These are phyloP conservation scores for Dipodascopsis tothii DNA, from an alignment of 805 yeast species.

Conservation along the genomic window DNA sequence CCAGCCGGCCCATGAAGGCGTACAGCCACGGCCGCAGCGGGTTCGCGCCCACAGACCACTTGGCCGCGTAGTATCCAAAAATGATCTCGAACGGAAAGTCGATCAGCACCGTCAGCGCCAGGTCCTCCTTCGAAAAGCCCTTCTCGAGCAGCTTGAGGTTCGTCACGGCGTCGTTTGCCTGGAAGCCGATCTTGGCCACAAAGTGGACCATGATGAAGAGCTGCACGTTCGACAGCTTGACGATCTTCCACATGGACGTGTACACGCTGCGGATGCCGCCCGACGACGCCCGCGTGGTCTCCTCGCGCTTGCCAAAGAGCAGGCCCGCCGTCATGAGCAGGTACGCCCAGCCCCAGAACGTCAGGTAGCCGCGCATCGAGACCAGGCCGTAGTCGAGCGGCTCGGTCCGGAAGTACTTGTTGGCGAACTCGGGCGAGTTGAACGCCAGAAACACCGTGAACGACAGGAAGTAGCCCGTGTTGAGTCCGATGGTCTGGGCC, in stretches of 20 bases:
- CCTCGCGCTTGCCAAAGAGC: constrained; percentile 58
- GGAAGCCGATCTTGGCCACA: constrained; percentile 83
- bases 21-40: constrained; percentile 82
- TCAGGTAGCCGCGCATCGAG: constrained; percentile 65
- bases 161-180: constrained; percentile 92
- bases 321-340: constrained; percentile 58
- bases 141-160: constrained; percentile 82
- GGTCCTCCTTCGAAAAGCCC: constrained; percentile 87
- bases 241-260: constrained; percentile 33
- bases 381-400: constrained; percentile 63
- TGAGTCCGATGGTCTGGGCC: constrained; percentile 92
- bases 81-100: constrained; percentile 94
- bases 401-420: constrained; percentile 59
- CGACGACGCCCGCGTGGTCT: constrained; percentile 40
- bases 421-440: constrained; percentile 87
- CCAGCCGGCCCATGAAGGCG: constrained; percentile 75
- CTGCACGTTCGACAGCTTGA: constrained; percentile 57
- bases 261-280: constrained; percentile 32
- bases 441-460: constrained; percentile 88
- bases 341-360: constrained; percentile 69
- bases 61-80: constrained; percentile 92
- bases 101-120: constrained; percentile 83
- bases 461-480: constrained; percentile 83
- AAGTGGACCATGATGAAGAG: constrained; percentile 67
- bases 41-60: constrained; percentile 71